Conservation (phyloP, 305 asterid species). For the Stenogyne calaminthoides region DNA sequence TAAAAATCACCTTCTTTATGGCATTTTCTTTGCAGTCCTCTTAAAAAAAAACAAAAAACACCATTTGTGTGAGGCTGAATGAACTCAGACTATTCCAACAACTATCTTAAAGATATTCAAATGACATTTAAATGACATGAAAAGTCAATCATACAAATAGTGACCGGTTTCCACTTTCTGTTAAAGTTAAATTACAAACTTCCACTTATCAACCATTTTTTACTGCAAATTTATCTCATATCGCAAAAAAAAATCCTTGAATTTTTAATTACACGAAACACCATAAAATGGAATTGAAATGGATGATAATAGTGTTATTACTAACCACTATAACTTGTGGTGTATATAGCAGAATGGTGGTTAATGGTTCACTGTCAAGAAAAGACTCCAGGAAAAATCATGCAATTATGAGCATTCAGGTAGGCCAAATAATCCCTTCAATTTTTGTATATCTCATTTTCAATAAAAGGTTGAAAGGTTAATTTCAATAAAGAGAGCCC, state of each 20-base stretch:
- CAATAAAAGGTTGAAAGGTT: not conserved
- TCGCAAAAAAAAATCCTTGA: not conserved
- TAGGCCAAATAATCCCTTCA: conserved; percentile 21
- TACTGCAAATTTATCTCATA: not conserved
- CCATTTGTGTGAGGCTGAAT: not conserved
- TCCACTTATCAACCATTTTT: conserved; percentile 27
- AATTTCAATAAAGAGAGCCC: not conserved
- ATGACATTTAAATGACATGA: conserved; percentile 14
- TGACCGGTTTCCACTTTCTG: conserved; percentile 18
- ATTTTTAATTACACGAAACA: conserved; percentile 1
- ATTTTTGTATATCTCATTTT: not conserved
- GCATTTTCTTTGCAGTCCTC: too few relatives aligned
- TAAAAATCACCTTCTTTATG: too few relatives aligned
- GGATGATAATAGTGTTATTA: conserved; percentile 26
- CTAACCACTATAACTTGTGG: conserved; percentile 20
- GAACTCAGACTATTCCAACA: not conserved
- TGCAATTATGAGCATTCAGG: conserved; percentile 44
- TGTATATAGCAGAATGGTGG: conserved; percentile 12
- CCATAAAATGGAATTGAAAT: conserved; percentile 36
- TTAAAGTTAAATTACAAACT: not conserved
- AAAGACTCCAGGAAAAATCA: conserved; percentile 20
- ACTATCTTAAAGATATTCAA: conserved; percentile 12
- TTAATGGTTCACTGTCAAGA: conserved; percentile 29
- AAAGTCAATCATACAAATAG: conserved; percentile 49
- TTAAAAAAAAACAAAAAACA: too few relatives aligned